Evolutionary conservation across 768 basidiomycete species (phyloP), one percentile per base, ranked within the genome.

Genomic region (Leucosporidium yakuticum): DNA sequence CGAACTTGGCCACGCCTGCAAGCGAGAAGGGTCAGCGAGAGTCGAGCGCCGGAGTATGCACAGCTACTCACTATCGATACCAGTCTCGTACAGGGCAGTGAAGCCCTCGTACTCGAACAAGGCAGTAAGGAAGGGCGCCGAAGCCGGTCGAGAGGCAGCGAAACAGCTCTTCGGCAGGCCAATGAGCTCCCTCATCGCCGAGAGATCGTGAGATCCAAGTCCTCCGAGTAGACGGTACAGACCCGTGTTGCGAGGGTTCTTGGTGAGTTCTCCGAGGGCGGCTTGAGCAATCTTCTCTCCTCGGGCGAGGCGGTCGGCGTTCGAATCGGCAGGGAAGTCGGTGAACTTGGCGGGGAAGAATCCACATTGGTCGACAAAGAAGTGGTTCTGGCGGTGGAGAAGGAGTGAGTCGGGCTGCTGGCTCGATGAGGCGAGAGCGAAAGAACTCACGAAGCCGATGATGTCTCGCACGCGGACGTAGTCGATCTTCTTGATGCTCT

Each of bases 141-240:
- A 21, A 7, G 34, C 23, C 15, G 14, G 50, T 17, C 63, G 23
- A 17, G 53, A n/a, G 20, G 68, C 67, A 17, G 62, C 67, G 49
- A 75, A 27, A 32, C 69, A 64, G 14, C 68, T 59, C 53, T 67
- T 53, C 6, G 77, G 76, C 73, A 74, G 63, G 19, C 77, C 77
- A 25, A 77, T 32, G 0, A 76, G 62, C 60, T 78, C 76, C 6
- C 77, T 69, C 77, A 78, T 78, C 11, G 76, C 76, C 19, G 64
- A 68, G 21, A 78, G 64, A 67, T 78, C 77, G 66, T 78, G 77
- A 34, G 70, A 69, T 9, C 73, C 76, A 6, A 78, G 68, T 5
- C 65, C 51, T 20, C 73, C 74, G 21, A 78, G 72, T 19, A 77
- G 58, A 4, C 74, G 75, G 31, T 67, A 68, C 29, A 64, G 65